phyloP scores from a whole-genome alignment of 352 stramenopile species.

The Aphanomyces astaci region DNA sequence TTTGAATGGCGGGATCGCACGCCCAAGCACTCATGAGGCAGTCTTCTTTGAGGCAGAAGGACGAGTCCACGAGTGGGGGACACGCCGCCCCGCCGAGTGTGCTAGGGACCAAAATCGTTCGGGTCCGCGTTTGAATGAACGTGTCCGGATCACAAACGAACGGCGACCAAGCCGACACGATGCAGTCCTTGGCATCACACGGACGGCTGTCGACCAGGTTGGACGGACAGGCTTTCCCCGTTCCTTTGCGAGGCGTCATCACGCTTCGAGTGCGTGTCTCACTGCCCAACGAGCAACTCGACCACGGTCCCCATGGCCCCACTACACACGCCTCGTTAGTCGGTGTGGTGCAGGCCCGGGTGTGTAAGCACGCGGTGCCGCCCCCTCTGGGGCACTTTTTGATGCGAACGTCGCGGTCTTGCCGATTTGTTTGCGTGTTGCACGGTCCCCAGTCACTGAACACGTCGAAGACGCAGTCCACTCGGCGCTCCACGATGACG shows the following conservation, averaged over 20 bases:
- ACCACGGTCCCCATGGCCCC: constrained; percentile 32
- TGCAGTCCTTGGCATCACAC: not conserved
- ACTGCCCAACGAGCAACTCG: constrained; percentile 27
- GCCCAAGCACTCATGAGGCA: constrained; percentile 36
- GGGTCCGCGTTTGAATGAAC: constrained; percentile 29
- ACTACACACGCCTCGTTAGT: constrained; percentile 39
- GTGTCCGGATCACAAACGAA: constrained; percentile 33
- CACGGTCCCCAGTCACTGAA: constrained; percentile 34
- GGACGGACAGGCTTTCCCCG: constrained; percentile 17
- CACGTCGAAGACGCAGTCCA: not conserved
- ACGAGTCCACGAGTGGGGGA: constrained; percentile 15
- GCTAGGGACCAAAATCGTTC: constrained; percentile 29
- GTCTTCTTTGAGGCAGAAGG: constrained; percentile 15
- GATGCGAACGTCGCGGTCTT: constrained; percentile 29
- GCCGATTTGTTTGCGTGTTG: constrained; percentile 22
- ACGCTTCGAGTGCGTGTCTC: not conserved
- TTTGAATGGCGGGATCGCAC: constrained; percentile 26
- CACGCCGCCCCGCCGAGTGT: constrained; percentile 38
- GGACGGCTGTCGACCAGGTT: not conserved
- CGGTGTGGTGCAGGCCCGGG: constrained; percentile 31
- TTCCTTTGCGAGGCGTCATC: constrained; percentile 5
- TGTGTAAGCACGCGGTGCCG: constrained; percentile 29
- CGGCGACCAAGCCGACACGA: not conserved
- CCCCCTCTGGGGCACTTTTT: constrained; percentile 33
- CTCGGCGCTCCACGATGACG: not conserved